Evolutionary conservation across 768 basidiomycete genomes (phyloP), one percentile per base, ranked within the genome.

Genomic region (Podaxis pistillaris): DNA sequence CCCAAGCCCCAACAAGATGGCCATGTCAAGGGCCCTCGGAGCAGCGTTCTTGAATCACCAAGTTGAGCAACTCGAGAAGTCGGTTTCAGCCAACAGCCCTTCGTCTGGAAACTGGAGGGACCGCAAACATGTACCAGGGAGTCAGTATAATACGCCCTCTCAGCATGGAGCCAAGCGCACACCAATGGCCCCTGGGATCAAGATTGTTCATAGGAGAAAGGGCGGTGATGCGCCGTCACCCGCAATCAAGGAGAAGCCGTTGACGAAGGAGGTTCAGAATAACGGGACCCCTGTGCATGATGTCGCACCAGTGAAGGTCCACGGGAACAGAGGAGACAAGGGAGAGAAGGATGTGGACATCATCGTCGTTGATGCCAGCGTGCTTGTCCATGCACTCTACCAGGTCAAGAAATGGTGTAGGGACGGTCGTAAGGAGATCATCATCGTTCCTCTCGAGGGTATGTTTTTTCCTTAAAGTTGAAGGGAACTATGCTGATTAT

Each of bases 401-500:
- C 86, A 91, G 63, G 82, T 96, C 68, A 91, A 91, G 80, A 86
- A 84, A 65, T 91, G 94, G 88, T 89, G 90, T 73, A 83, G 81
- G 63, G 86, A 91, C 0, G 89, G 88, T 0, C 81, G 91, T 30
- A 78, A 88, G 64, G 93, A 95, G 73, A 75, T 94, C 36, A 69
- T 97, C 55, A 85, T 97, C 53, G 79, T 94, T 50, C 94, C 95
- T 5, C 84, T 95, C 28, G 94, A 97, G 84, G 93, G 94, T 94
- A 65, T 56, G 83, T 77, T 40, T 36, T 37, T 58, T 19, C 50
- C 50, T 63, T 22, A 60, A 40, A 28, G 12, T 53, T 53, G 28
- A 9, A 37, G 44, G 44, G n/a, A 6, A 4, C 7, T 46, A 63
- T 11, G 46, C 19, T 56, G 54, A 19, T 47, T 15, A 58, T 28